Conservation (phyloP, 176 grass and related monocot species). For the Lolium perenne region DNA sequence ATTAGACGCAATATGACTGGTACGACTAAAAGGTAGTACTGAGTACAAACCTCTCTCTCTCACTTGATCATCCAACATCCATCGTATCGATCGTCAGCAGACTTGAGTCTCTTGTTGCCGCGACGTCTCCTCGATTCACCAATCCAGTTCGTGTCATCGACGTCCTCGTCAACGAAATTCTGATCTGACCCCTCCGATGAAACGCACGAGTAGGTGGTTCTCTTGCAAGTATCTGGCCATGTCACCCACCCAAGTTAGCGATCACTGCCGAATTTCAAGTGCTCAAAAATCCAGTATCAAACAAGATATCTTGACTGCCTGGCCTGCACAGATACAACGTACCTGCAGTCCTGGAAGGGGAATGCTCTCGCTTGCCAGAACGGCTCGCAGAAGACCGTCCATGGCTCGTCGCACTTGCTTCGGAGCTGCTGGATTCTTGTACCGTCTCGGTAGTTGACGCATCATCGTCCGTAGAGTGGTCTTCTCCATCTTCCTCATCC, state of each 20-base stretch:
- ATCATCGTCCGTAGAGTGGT: conserved; percentile 15
- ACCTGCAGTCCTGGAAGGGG: conserved; percentile 43
- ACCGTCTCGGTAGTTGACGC: not conserved
- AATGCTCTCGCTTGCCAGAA: conserved; percentile 45
- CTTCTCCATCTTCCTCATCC: conserved; percentile 22
- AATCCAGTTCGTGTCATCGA: conserved; percentile 13
- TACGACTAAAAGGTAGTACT: not conserved
- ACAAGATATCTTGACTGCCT: not conserved
- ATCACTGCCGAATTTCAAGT: conserved; percentile 33
- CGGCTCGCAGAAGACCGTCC: conserved; percentile 19
- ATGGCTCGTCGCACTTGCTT: conserved; percentile 21
- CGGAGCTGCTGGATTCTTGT: not conserved
- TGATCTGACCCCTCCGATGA: conserved; percentile 89
- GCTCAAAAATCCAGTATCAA: conserved; percentile 20
- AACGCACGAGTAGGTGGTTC: conserved; percentile 49
- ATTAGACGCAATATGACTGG: not conserved
- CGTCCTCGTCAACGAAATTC: conserved; percentile 63
- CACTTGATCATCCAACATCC: conserved; percentile 50
- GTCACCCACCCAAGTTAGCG: conserved; percentile 49
- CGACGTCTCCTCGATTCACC: conserved; percentile 41
- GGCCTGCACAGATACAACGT: not conserved
- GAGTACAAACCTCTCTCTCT: conserved; percentile 11
- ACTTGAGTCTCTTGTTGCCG: conserved; percentile 48
- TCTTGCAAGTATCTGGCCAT: conserved; percentile 59
- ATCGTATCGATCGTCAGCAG: not conserved